Conservation (phyloP, 768 basidiomycete species). For the Cyclocybe aegerita region DNA sequence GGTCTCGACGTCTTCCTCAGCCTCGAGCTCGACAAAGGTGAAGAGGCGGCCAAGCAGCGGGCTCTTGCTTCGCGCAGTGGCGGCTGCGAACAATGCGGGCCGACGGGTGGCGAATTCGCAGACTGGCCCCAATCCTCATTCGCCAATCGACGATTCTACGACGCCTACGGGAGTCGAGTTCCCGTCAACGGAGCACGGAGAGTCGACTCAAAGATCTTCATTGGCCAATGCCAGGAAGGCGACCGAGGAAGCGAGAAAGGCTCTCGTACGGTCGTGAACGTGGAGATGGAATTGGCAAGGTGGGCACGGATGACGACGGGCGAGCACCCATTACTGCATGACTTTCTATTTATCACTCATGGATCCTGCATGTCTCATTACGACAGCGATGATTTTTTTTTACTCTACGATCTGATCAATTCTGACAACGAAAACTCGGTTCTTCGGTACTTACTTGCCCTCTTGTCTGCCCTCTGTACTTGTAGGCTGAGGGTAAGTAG, state of each 20-base stretch:
- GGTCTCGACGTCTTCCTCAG: neutral
- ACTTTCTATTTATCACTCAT: too few species aligned
- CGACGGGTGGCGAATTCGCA: slow-evolving; percentile 20
- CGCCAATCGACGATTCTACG: slow-evolving; percentile 11
- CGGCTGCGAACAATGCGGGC: slow-evolving; percentile 52
- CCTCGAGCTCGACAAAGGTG: slow-evolving; percentile 7
- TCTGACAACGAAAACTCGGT: too few species aligned
- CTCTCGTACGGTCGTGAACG: slow-evolving; percentile 31
- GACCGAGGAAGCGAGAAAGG: slow-evolving; percentile 52
- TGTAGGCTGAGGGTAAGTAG: too few species aligned
- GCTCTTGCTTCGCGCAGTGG: slow-evolving; percentile 57
- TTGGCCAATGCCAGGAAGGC: slow-evolving; percentile 47
- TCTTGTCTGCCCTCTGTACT: too few species aligned
- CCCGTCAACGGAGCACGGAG: neutral
- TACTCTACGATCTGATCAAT: neutral
- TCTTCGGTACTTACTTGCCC: too few species aligned
- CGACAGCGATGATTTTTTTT: neutral
- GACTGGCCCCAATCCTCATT: slow-evolving; percentile 1
- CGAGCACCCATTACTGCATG: too few species aligned
- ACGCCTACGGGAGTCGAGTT: neutral
- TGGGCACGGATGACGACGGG: too few species aligned
- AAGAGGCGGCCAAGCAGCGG: slow-evolving; percentile 52
- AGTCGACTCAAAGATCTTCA: slow-evolving; percentile 32
- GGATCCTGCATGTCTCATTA: neutral
- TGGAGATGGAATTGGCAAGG: too few species aligned